Evolutionary conservation across 306 rosid genomes (phyloP).

Genomic region (Myrica gale): DNA sequence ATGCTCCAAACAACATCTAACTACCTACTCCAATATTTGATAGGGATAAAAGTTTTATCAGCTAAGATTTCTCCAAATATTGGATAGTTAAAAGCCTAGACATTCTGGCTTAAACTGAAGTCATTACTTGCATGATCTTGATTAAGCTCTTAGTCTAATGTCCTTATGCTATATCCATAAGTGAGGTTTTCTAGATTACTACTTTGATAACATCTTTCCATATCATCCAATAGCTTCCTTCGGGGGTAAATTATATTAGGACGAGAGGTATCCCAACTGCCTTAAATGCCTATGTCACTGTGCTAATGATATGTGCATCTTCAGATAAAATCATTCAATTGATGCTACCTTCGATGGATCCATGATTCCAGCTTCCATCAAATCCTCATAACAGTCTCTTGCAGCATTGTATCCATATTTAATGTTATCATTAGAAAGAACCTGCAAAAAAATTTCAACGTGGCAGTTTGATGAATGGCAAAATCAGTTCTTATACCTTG

Average conservation of each 20-base stretch:
- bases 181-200: neutral
- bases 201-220: neutral
- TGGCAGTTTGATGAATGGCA: conserved; percentile 21
- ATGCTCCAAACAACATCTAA: conserved; percentile 88
- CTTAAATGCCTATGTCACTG: neutral
- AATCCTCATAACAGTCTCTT: conserved; percentile 72
- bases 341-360: conserved; percentile 78
- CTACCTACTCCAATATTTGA: conserved; percentile 54
- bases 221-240: neutral
- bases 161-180: neutral
- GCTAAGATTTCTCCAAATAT: neutral
- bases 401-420: conserved; percentile 86
- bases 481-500: conserved; percentile 23
- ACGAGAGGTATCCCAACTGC: neutral
- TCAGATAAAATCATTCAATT: conserved; percentile 12
- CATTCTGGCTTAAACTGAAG: conserved; percentile 9
- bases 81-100: conserved; percentile 8
- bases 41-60: neutral
- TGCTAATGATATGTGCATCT: neutral
- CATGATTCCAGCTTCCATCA: conserved; percentile 78
- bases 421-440: conserved; percentile 48
- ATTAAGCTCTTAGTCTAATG: neutral
- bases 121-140: neutral
- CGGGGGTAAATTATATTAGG: neutral
- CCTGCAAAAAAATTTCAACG: conserved; percentile 41